Conservation (phyloP, 345 rosid genomes). For the Adansonia digitata region DNA sequence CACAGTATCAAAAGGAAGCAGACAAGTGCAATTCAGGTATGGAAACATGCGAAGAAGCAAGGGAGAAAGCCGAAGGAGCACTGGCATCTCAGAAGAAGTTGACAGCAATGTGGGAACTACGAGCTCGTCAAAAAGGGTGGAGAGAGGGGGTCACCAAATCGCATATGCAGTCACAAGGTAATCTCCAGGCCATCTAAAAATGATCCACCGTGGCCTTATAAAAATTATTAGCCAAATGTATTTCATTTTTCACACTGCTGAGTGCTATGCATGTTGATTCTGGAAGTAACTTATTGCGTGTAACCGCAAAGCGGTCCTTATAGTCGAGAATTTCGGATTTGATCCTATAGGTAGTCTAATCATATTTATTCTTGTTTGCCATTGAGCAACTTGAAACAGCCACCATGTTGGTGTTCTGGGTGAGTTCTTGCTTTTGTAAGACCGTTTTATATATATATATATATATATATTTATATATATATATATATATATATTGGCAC, state of each 20-base stretch:
- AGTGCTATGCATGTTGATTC: not conserved
- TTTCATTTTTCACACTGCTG: not conserved
- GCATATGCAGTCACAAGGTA: conserved; percentile 44
- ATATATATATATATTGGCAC: not conserved
- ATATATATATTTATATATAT: too few relatives aligned
- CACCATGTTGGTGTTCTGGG: not conserved
- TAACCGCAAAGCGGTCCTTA: not conserved
- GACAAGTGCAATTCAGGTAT: conserved; percentile 96
- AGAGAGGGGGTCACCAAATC: conserved; percentile 54
- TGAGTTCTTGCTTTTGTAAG: not conserved
- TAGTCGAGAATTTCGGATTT: not conserved
- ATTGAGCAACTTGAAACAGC: not conserved
- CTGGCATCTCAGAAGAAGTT: conserved; percentile 72
- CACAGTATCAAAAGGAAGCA: conserved; percentile 95
- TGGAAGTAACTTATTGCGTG: not conserved
- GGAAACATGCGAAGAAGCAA: conserved; percentile 97
- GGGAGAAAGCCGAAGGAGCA: conserved; percentile 78
- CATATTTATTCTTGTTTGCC: not conserved
- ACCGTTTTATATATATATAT: not conserved
- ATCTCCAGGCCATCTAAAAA: conserved; percentile 39
- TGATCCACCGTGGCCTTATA: not conserved
- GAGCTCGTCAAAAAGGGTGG: conserved; percentile 92
- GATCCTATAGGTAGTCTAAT: not conserved
- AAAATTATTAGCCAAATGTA: not conserved
- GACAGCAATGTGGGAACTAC: conserved; percentile 65